phyloP scores from a whole-genome alignment of 2,329 filamentous ascomycete species.

The Fusarium sp. region DNA sequence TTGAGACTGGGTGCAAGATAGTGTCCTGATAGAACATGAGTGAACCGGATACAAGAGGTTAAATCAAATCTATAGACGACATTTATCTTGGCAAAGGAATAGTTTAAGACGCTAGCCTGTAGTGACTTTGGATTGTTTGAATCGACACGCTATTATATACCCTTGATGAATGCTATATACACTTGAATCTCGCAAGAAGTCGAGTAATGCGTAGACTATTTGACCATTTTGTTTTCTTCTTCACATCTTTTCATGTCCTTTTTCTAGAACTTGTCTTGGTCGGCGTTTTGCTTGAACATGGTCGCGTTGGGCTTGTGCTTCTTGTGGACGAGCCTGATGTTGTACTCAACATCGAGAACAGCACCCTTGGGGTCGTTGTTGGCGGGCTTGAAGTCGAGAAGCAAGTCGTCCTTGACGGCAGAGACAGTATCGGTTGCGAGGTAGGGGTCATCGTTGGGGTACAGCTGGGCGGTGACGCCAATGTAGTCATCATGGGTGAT shows the following conservation, averaged over 20 bases:
- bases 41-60: too few species aligned
- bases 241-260: background rate
- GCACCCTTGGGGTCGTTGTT: conserved; percentile 50
- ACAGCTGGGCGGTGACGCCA: conserved; percentile 79
- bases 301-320: conserved; percentile 52
- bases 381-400: conserved; percentile 60
- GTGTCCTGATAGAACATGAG: too few species aligned
- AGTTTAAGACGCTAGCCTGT: too few species aligned
- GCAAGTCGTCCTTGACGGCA: conserved; percentile 62
- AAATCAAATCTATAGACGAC: too few species aligned
- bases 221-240: background rate
- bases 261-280: conserved; percentile 41
- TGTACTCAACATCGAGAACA: conserved; percentile 52
- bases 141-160: conserved; percentile 23
- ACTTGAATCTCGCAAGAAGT: background rate
- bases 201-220: background rate
- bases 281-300: conserved; percentile 45
- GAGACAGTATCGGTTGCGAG: conserved; percentile 60
- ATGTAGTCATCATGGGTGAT: conserved; percentile 72
- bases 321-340: conserved; percentile 56
- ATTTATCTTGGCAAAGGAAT: too few species aligned
- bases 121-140: background rate
- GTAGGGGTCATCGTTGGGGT: conserved; percentile 73
- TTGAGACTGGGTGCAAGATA: too few species aligned
- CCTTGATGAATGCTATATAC: conserved; percentile 10